Evolutionary conservation across 2,329 filamentous ascomycete species (phyloP), one percentile per base, ranked within the genome.

Genomic region (Triangularia setosa): DNA sequence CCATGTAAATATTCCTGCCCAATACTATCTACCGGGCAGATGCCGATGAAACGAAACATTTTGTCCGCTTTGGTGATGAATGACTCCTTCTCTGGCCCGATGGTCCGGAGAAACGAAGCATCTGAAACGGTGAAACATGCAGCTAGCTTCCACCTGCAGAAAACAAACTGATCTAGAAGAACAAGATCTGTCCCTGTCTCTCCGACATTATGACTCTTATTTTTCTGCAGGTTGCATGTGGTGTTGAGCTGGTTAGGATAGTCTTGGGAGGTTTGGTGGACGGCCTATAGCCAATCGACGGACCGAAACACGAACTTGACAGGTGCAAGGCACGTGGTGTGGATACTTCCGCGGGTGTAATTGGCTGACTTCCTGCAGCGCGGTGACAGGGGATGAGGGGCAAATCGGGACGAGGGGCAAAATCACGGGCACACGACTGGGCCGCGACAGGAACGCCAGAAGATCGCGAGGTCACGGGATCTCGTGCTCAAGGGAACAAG

Each of bases 231-330:
- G 35, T 40, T 14, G 35, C n/a, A 40, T 40, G 35, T 35, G 30
- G 30, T 40, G 35, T 40, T 40, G 35, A n/a, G 35, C 35, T 40
- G 35, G 30, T 33, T 33, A 12, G 7, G 9, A 33, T 12, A 33
- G 30, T 35, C 33, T 35, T 35, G 33, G 35, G 35, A 44, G 35
- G 35, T 48, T 18, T n/a, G n/a, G n/a, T 48, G 40, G 40, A 21
- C 6, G n/a, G 4, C 18, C 21, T 2, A 58, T 54, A 58, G 65
- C 65, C 65, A 67, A 67, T 67, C 57, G 62, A 57, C 57, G 62
- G 58, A 23, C 63, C 58, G 58, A 61, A 52, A 60, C 60, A 61
- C 65, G 65, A 65, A 65, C 60, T 63, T 63, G 60, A 67, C 63
- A 61, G 60, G 64, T 64, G 59, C 27, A 40, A n/a, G 58, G 35